Evolutionary conservation across 768 basidiomycete genomes (phyloP).

Genomic region (Kwoniella mangroviensis): DNA sequence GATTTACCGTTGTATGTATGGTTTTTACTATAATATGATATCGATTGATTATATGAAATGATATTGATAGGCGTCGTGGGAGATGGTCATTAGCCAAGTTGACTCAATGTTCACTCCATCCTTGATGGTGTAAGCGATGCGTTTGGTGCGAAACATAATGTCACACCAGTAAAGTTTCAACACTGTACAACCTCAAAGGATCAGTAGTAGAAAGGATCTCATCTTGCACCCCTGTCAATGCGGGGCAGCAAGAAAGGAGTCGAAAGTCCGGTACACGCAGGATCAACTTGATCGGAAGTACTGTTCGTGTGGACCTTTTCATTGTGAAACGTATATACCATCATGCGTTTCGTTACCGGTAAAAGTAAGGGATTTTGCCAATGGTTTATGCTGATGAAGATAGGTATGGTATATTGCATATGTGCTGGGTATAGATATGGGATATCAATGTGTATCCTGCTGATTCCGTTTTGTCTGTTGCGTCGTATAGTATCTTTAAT

Average conservation of each 20-base stretch:
- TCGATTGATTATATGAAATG: not conserved
- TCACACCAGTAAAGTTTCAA: not conserved
- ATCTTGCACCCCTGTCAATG: not conserved
- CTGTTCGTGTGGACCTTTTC: not conserved
- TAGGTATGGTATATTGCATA: conserved; percentile 15
- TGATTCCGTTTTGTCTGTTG: not conserved
- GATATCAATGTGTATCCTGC: not conserved
- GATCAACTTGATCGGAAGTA: not conserved
- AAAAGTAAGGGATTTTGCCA: not conserved
- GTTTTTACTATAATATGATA: not conserved
- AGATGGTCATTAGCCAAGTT: too few relatives aligned
- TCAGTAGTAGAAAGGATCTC: not conserved
- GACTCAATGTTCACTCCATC: too few relatives aligned
- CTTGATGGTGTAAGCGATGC: not conserved
- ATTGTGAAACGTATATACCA: too few relatives aligned
- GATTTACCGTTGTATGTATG: not conserved
- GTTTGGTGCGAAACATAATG: not conserved
- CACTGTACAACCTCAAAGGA: not conserved
- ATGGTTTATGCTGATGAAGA: not conserved
- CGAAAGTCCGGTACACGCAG: not conserved
- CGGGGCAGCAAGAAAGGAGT: not conserved
- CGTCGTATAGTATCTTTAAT: not conserved
- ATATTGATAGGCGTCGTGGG: not conserved
- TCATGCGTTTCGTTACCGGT: too few relatives aligned
- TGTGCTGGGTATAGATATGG: conserved; percentile 18